Conservation (phyloP, 768 basidiomycete species). For the Pisolithus albus region DNA sequence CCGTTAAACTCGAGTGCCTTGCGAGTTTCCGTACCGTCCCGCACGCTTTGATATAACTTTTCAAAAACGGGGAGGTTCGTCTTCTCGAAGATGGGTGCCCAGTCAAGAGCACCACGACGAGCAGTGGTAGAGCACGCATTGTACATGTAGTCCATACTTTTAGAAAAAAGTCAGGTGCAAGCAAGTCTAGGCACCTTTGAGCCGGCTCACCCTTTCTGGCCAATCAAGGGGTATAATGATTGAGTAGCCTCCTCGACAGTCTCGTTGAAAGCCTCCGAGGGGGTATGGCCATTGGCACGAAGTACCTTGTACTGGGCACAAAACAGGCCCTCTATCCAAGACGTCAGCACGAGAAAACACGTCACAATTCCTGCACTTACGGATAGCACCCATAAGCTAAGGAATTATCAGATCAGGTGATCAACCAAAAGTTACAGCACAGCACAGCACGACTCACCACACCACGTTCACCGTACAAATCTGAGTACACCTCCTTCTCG, state of each 20-base stretch:
- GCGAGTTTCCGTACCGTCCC: slow-evolving; percentile 93
- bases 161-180: slow-evolving; percentile 1
- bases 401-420: neutral
- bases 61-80: slow-evolving; percentile 94
- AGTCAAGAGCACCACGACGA: slow-evolving; percentile 97
- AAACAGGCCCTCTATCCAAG: slow-evolving; percentile 83
- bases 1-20: slow-evolving; percentile 96
- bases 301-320: slow-evolving; percentile 98
- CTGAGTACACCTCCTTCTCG: slow-evolving; percentile 99
- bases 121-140: slow-evolving; percentile 98
- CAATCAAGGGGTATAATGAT: slow-evolving; percentile 94
- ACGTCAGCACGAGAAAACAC: neutral
- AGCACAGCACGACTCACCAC: slow-evolving; percentile 56
- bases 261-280: slow-evolving; percentile 99
- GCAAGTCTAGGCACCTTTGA: neutral
- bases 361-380: slow-evolving; percentile 36
- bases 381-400: slow-evolving; percentile 95
- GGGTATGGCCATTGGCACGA: slow-evolving; percentile 91
- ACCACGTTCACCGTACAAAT: slow-evolving; percentile 99
- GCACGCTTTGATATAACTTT: slow-evolving; percentile 89
- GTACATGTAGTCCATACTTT: slow-evolving; percentile 99
- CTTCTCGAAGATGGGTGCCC: slow-evolving; percentile 95
- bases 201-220: slow-evolving; percentile 72
- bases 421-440: slow-evolving; percentile 3
- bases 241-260: slow-evolving; percentile 99